A percentile compares a stretch with the other conserved stretches of the same genome.
Conservation (phyloP, 257 asterid genomes). For the Solanum raphanifolium region DNA sequence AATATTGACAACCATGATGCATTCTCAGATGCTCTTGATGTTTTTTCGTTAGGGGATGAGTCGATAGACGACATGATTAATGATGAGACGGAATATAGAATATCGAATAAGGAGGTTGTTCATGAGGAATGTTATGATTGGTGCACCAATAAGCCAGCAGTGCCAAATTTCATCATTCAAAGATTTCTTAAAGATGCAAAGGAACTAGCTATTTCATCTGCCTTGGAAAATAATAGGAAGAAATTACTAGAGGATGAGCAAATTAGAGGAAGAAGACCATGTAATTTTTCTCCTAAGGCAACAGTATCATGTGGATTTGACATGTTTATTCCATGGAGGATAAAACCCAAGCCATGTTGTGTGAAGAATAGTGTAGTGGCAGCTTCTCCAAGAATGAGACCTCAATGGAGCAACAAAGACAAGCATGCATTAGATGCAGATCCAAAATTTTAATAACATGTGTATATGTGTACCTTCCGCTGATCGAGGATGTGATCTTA, state of each 20-base stretch:
- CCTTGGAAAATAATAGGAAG: conserved; percentile 10
- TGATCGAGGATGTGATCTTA: neutral
- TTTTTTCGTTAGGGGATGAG: conserved; percentile 50
- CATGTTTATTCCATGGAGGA: conserved; percentile 47
- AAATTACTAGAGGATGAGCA: neutral
- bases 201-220: conserved; percentile 61
- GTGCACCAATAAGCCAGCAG: neutral
- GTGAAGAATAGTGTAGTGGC: conserved; percentile 38
- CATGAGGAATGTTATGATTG: conserved; percentile 1
- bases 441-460: neutral
- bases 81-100: conserved; percentile 14
- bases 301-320: conserved; percentile 59
- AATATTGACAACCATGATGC: conserved; percentile 8
- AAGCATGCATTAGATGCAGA: neutral
- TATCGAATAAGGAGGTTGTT: neutral
- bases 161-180: conserved; percentile 52
- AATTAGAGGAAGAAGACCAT: conserved; percentile 4
- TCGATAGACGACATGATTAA: conserved; percentile 13
- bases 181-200: conserved; percentile 76
- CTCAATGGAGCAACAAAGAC: conserved; percentile 4
- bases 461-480: neutral
- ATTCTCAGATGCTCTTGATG: conserved; percentile 42
- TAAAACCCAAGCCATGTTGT: conserved; percentile 48
- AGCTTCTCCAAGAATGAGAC: neutral
- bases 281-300: neutral